A percentile compares a stretch with the other conserved stretches of the same genome.
Evolutionary conservation across 257 asterid genomes (phyloP).

Genomic region (Solanum ahanhuiri): DNA sequence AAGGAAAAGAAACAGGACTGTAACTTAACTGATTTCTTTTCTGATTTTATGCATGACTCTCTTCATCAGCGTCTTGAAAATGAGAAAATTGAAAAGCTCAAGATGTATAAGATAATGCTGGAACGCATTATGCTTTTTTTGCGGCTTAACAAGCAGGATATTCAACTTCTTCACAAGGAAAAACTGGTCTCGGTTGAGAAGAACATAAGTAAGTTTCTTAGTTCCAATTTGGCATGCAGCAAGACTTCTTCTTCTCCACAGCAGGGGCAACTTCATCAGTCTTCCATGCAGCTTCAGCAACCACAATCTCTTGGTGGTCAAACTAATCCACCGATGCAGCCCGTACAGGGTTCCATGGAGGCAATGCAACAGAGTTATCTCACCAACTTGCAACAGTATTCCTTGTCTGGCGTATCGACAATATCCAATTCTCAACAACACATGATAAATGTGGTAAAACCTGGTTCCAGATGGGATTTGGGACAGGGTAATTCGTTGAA

Average conservation of each 20-base stretch:
- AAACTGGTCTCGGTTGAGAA: slow-evolving; percentile 50
- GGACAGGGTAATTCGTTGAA: slow-evolving; percentile 59
- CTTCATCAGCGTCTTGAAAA: slow-evolving; percentile 59
- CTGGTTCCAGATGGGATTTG: slow-evolving; percentile 48
- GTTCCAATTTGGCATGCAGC: slow-evolving; percentile 52
- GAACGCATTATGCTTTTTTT: slow-evolving; percentile 54
- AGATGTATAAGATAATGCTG: slow-evolving; percentile 55
- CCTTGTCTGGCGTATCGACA: slow-evolving; percentile 39
- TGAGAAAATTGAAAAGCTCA: slow-evolving; percentile 66
- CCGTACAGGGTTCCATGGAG: slow-evolving; percentile 39
- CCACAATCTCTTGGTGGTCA: slow-evolving; percentile 1
- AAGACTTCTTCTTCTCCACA: slow-evolving; percentile 42
- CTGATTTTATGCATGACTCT: slow-evolving; percentile 50
- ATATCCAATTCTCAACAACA: slow-evolving; percentile 59
- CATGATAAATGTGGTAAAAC: slow-evolving; percentile 42
- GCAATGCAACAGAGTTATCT: slow-evolving; percentile 45
- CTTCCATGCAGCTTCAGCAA: not conserved
- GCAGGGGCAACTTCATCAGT: slow-evolving; percentile 17
- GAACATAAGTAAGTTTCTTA: slow-evolving; percentile 58
- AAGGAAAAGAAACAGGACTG: not conserved
- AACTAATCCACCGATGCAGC: slow-evolving; percentile 55
- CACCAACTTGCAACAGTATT: slow-evolving; percentile 49
- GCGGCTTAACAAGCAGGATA: slow-evolving; percentile 46
- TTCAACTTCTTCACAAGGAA: slow-evolving; percentile 52
- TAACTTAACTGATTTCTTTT: not conserved